phyloP scores from a whole-genome alignment of 106 monocot genomes.

The Dioscorea dumetorum region DNA sequence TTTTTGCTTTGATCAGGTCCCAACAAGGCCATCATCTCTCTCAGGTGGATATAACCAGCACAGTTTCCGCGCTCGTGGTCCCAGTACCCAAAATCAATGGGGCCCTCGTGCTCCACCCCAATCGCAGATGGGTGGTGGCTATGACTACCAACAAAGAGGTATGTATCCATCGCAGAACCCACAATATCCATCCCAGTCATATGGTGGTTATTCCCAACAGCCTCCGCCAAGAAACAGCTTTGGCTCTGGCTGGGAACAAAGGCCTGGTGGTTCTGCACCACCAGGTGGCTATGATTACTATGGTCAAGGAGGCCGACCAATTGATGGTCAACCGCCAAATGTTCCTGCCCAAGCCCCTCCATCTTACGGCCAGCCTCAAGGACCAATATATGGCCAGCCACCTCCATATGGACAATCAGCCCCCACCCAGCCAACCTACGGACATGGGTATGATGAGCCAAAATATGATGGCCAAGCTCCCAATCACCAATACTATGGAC shows the following conservation, averaged over 20 bases:
- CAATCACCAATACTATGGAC: slow-evolving; percentile 43
- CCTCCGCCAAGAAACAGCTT: slow-evolving; percentile 21
- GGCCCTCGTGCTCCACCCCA: slow-evolving; percentile 24
- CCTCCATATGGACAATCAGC: slow-evolving; percentile 38
- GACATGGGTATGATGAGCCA: slow-evolving; percentile 47
- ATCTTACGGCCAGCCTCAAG: slow-evolving; percentile 40
- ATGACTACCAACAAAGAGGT: slow-evolving; percentile 56
- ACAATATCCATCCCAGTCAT: slow-evolving; percentile 34
- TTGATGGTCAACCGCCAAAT: slow-evolving; percentile 27
- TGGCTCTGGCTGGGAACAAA: slow-evolving; percentile 48
- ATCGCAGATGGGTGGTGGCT: slow-evolving; percentile 16
- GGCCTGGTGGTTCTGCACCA: slow-evolving; percentile 12
- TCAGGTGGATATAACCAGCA: slow-evolving; percentile 44
- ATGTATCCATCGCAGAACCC: slow-evolving; percentile 26
- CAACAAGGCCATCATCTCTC: slow-evolving; percentile 14
- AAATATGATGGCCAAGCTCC: slow-evolving; percentile 40
- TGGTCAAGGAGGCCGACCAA: slow-evolving; percentile 34
- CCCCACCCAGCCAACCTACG: slow-evolving; percentile 39
- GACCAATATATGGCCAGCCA: slow-evolving; percentile 50
- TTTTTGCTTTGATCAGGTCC: slow-evolving; percentile 7
- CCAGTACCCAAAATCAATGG: slow-evolving; percentile 31
- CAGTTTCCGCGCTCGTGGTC: slow-evolving; percentile 41
- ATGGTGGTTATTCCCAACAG: slow-evolving; percentile 25
- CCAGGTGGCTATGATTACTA: slow-evolving; percentile 63
- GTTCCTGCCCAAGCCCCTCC: slow-evolving; percentile 3